Evolutionary conservation across 176 grass and related monocot genomes (phyloP), one percentile per base, ranked within the genome.

Genomic region (Echinochloa phyllopogon): DNA sequence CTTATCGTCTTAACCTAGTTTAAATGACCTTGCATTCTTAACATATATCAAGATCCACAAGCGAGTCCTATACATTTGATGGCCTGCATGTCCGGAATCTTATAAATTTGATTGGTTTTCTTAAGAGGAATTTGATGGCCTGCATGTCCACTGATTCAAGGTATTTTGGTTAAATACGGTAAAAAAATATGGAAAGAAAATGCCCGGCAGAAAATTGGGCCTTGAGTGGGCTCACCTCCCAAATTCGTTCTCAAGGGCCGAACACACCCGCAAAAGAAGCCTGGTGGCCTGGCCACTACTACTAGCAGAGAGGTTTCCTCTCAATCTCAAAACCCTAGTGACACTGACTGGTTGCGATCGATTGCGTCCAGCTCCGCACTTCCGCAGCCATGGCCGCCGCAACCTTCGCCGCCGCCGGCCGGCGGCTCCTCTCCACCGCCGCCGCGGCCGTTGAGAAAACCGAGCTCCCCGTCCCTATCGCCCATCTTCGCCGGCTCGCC

Each of bases 401-500:
- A 40, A 6, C 53, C 74, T 69, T 83, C 72, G 33, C 63, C 33
- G 36, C 52, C 64, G 82, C 86, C 64, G 80, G 43, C 53, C 77
- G 69, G 71, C 71, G 77, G 21, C n/a, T 77, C 12, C 72, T 78
- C 49, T 61, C 68, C 27, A 49, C 59, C 59, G 4, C 65, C 44
- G 21, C 66, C 9, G 44, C 36, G 4, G 39, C 65, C 43, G 25
- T 40, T 9, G 64, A 53, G 9, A 65, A 62, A 61, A 11, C 72
- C 24, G 83, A 89, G 45, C 10, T 23, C 57, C 55, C 65, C 41
- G 21, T 86, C 33, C 17, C 80, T 43, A 18, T 90, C 3, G 21
- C 66, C n/a, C 40, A 17, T 21, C 51, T 87, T 42, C 88, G 84
- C 74, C 69, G 10, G 74, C 80, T 90, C 29, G 80, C 74, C n/a